Conservation (phyloP, 306 rosid genomes). For the Astragalus membranaceus region DNA sequence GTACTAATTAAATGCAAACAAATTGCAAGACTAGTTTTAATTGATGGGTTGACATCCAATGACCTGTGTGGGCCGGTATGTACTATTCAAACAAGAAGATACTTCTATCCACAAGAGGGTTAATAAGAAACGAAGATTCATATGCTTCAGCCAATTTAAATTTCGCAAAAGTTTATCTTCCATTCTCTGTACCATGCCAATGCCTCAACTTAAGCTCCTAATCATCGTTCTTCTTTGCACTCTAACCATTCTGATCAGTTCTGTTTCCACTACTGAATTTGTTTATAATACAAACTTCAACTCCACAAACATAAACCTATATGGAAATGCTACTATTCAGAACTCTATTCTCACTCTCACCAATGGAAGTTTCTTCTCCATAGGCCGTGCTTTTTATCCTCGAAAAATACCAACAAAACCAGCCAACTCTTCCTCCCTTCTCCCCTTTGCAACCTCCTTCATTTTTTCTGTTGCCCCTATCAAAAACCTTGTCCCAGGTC, state of each 20-base stretch:
- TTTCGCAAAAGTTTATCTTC: too few species aligned
- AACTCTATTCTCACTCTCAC: conserved; percentile 46
- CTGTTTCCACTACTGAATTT: conserved; percentile 43
- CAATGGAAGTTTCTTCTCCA: conserved; percentile 28
- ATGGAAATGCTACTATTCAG: conserved; percentile 35
- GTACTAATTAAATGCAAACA: too few species aligned
- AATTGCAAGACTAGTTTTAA: too few species aligned
- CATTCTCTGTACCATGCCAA: conserved; percentile 1
- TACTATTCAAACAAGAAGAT: too few species aligned
- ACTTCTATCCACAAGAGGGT: too few species aligned
- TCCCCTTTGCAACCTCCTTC: conserved; percentile 54
- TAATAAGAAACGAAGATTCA: too few species aligned
- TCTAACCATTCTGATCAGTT: background rate
- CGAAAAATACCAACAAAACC: conserved; percentile 30
- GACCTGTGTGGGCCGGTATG: too few species aligned
- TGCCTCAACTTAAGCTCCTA: conserved; percentile 17
- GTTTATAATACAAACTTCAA: conserved; percentile 51
- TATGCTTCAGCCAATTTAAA: too few species aligned
- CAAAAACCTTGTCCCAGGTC: conserved; percentile 27
- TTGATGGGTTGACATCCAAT: too few species aligned
- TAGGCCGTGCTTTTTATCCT: conserved; percentile 46
- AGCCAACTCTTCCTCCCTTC: conserved; percentile 26
- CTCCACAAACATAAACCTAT: conserved; percentile 31
- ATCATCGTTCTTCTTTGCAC: background rate
- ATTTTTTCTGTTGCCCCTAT: conserved; percentile 38